Percentiles rank a stretch among this genome's conserved stretches.
These are phyloP conservation scores for Chrysoporthe austroafricana DNA, from an alignment of 2,329 filamentous ascomycete species.

Conservation along the genomic window DNA sequence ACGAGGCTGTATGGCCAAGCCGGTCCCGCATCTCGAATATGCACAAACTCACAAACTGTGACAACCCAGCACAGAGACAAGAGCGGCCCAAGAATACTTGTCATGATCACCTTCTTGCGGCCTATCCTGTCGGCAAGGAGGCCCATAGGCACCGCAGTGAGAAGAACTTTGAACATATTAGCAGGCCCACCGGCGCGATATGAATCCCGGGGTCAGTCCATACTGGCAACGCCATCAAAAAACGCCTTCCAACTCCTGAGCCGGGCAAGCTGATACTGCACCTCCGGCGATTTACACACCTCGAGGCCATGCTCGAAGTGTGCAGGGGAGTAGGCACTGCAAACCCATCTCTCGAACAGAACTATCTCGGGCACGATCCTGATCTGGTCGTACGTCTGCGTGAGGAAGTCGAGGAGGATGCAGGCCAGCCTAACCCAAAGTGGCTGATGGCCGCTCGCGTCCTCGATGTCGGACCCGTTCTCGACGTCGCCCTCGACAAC, in stretches of 20 bases:
- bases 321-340: conserved; percentile 14
- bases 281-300: conserved; percentile 22
- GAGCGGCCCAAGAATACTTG: conserved; percentile 26
- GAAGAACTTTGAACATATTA: conserved; percentile 21
- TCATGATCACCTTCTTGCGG: conserved; percentile 25
- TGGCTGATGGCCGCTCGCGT: conserved; percentile 19
- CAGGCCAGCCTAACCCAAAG: conserved; percentile 29
- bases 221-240: conserved; percentile 27
- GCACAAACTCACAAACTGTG: conserved; percentile 17
- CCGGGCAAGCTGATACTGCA: conserved; percentile 27
- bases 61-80: conserved; percentile 24
- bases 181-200: not conserved
- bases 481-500: not conserved
- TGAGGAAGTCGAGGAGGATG: conserved; percentile 27
- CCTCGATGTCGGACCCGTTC: not conserved
- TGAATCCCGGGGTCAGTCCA: not conserved
- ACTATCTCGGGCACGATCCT: conserved; percentile 29
- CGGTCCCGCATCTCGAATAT: not conserved
- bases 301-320: conserved; percentile 1
- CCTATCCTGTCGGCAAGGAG: conserved; percentile 28
- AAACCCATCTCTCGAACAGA: conserved; percentile 27
- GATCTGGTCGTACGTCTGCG: conserved; percentile 28
- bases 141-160: conserved; percentile 27
- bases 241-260: conserved; percentile 28
- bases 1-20: not conserved